Evolutionary conservation across 352 stramenopile genomes (phyloP).

Genomic region (Pythium sukuiense): DNA sequence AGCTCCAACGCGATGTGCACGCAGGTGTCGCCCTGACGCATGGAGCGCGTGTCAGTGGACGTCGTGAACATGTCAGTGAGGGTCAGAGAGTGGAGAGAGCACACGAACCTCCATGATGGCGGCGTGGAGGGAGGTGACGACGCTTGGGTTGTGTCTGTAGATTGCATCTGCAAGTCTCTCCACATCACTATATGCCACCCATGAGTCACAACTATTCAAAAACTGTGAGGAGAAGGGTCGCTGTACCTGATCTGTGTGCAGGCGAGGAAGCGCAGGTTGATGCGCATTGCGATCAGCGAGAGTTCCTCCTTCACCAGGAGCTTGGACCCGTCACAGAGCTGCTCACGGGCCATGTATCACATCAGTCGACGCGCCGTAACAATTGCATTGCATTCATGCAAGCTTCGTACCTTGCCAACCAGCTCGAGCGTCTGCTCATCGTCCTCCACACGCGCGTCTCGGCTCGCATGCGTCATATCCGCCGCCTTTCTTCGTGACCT

Average conservation of each 20-base stretch:
- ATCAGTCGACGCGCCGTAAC: not conserved
- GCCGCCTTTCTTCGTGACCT: not conserved
- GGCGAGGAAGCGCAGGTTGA: constrained; percentile 22
- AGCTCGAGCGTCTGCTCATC: not conserved
- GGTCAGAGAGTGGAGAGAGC: no score
- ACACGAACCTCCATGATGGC: constrained; percentile 20
- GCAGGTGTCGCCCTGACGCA: constrained; percentile 17
- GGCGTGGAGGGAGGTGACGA: constrained; percentile 10
- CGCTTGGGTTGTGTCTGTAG: constrained; percentile 4
- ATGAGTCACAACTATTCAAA: not conserved
- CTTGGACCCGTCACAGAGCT: constrained; percentile 19
- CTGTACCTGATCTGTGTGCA: constrained; percentile 10
- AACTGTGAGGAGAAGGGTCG: not conserved
- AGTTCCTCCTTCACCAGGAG: constrained; percentile 19
- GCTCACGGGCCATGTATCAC: not conserved
- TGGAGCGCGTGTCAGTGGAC: not conserved
- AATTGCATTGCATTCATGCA: not conserved
- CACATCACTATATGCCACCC: constrained; percentile 12
- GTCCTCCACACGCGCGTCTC: not conserved
- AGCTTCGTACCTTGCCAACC: not conserved
- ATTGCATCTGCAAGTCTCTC: not conserved
- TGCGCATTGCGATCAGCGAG: constrained; percentile 14
- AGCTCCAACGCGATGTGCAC: constrained; percentile 27
- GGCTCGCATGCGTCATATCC: not conserved
- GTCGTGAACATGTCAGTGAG: not conserved